phyloP scores from a whole-genome alignment of 495 filamentous ascomycete species.

The Penicillium coffeae region DNA sequence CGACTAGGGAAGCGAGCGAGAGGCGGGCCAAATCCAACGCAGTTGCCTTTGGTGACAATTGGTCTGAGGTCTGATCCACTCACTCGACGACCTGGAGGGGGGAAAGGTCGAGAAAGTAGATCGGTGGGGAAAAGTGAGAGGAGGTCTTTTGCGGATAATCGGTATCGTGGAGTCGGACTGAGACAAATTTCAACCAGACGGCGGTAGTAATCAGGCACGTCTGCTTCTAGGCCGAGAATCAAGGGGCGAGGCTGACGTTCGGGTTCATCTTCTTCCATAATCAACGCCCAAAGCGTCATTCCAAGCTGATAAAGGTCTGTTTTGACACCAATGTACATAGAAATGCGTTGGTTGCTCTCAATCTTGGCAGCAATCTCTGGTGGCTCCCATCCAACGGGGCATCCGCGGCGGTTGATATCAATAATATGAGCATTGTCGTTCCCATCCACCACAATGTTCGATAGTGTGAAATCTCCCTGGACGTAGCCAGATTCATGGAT shows the following conservation, averaged over 20 bases:
- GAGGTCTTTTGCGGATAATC: slow-evolving; percentile 56
- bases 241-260: slow-evolving; percentile 77
- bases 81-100: neutral
- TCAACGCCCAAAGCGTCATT: slow-evolving; percentile 95
- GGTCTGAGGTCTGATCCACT: slow-evolving; percentile 1
- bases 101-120: slow-evolving; percentile 5
- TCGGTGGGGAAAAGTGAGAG: slow-evolving; percentile 45
- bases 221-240: slow-evolving; percentile 36
- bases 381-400: slow-evolving; percentile 96
- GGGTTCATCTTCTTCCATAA: slow-evolving; percentile 83
- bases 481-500: slow-evolving; percentile 97
- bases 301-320: slow-evolving; percentile 93
- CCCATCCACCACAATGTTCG: slow-evolving; percentile 91
- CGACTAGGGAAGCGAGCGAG: neutral
- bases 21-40: slow-evolving; percentile 1
- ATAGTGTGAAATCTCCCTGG: slow-evolving; percentile 94
- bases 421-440: slow-evolving; percentile 90
- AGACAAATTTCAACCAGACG: slow-evolving; percentile 57
- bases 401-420: slow-evolving; percentile 95
- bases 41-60: slow-evolving; percentile 8
- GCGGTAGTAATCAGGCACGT: slow-evolving; percentile 57
- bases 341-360: slow-evolving; percentile 85
- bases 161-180: slow-evolving; percentile 49
- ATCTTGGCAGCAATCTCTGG: slow-evolving; percentile 87
- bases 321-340: slow-evolving; percentile 98